Percentiles rank a stretch among this genome's conserved stretches.
Conservation (phyloP, 108 stramenopile genomes). For the Schizochytrium sp. region DNA sequence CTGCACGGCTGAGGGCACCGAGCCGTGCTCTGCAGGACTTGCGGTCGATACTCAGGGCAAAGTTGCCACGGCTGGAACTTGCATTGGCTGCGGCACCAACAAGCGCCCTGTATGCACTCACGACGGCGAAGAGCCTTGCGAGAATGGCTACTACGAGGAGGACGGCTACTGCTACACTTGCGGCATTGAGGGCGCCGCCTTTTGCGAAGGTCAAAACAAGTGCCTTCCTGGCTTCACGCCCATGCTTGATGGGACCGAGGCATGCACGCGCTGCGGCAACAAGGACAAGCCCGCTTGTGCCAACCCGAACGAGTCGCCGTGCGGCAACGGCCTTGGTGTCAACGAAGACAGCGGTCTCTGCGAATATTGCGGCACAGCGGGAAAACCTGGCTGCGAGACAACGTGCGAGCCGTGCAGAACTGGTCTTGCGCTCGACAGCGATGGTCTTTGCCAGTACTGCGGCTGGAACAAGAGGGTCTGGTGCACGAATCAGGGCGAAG, state of each 20-base stretch:
- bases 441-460: neutral
- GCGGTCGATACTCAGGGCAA: neutral
- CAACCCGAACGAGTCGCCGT: neutral
- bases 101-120: neutral
- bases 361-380: neutral
- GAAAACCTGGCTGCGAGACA: neutral
- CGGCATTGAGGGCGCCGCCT: neutral
- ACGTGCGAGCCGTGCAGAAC: neutral
- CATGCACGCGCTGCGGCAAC: neutral
- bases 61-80: neutral
- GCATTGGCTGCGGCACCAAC: neutral
- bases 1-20: neutral
- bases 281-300: neutral
- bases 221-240: neutral
- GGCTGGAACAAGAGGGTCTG: neutral
- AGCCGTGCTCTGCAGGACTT: neutral
- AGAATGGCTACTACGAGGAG: neutral
- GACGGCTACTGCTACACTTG: neutral
- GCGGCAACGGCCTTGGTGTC: neutral
- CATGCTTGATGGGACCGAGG: neutral
- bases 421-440: neutral
- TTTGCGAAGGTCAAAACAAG: neutral
- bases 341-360: neutral
- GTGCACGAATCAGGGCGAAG: neutral
- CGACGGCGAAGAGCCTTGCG: neutral